Percentiles rank a stretch among this genome's conserved stretches.
Conservation (phyloP, 768 basidiomycete genomes). For the Boletus fagicola region DNA sequence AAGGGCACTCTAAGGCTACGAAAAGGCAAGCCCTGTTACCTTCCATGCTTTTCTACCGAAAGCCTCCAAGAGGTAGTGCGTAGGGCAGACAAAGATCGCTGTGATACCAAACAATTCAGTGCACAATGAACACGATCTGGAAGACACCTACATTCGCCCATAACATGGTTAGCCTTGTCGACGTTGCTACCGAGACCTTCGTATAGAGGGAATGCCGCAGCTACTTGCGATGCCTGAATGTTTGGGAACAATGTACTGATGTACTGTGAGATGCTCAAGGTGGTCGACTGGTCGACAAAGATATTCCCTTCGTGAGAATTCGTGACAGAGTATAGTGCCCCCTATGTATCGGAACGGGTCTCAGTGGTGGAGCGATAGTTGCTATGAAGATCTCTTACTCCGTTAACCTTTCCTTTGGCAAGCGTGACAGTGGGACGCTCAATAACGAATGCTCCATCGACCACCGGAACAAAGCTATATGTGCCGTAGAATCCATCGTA, state of each 20-base stretch:
- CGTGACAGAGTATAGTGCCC: conserved; percentile 5
- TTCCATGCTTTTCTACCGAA: conserved; percentile 7
- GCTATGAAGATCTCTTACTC: neutral
- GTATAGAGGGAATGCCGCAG: neutral
- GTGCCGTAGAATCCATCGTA: neutral
- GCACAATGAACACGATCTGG: neutral
- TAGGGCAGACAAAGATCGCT: conserved; percentile 11
- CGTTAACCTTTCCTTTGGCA: neutral
- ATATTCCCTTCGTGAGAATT: conserved; percentile 3
- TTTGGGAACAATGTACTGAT: neutral
- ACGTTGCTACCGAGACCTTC: neutral
- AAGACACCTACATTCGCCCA: conserved; percentile 3
- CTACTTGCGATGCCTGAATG: neutral
- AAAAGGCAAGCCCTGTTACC: neutral
- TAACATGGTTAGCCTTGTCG: neutral
- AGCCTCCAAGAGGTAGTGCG: conserved; percentile 1
- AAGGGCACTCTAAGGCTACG: no score
- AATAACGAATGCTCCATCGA: conserved; percentile 4
- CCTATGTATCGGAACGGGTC: neutral
- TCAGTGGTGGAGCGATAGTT: neutral
- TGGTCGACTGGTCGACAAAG: neutral
- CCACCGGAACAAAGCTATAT: conserved; percentile 8
- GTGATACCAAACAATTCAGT: neutral
- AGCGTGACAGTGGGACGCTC: conserved; percentile 6
- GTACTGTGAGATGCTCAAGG: neutral